Percentiles rank a stretch among this genome's conserved stretches.
These are phyloP conservation scores for Beta lomatogona DNA, from an alignment of 179 eudicot genomes.

Conservation along the genomic window DNA sequence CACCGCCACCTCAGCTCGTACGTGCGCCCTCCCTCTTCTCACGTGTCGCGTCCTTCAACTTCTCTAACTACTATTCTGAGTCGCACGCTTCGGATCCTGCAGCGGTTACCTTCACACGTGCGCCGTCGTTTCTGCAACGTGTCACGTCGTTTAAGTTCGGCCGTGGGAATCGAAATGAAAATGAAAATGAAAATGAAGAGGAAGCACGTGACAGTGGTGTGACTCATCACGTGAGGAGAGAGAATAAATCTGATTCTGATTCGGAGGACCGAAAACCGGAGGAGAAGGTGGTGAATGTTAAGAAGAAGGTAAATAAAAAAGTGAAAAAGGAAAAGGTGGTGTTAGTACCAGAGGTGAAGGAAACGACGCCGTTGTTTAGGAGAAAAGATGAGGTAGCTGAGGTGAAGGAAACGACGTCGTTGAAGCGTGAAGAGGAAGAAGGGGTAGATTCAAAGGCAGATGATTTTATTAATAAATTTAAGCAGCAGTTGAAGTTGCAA, in stretches of 20 bases:
- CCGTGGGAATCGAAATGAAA: neutral
- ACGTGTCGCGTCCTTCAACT: conserved; percentile 45
- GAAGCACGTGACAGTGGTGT: neutral
- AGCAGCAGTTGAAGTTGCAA: conserved; percentile 70
- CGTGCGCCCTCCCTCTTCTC: conserved; percentile 44
- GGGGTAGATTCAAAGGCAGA: conserved; percentile 72
- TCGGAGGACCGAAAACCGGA: neutral
- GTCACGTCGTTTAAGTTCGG: conserved; percentile 29
- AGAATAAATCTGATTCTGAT: neutral
- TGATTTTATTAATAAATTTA: conserved; percentile 62
- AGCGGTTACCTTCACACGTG: neutral
- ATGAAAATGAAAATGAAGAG: conserved; percentile 1
- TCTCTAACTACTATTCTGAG: conserved; percentile 21
- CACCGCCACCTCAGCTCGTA: conserved; percentile 22
- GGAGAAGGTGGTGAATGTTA: conserved; percentile 36
- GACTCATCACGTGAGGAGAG: neutral
- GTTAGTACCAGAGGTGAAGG: neutral
- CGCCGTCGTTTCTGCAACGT: conserved; percentile 29
- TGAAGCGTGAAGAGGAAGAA: conserved; percentile 33
- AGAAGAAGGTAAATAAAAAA: conserved; percentile 11
- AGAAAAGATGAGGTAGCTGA: neutral
- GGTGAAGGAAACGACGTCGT: conserved; percentile 29
- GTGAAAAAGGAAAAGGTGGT: neutral
- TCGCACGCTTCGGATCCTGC: neutral
- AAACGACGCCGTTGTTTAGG: neutral